These are phyloP conservation scores for Populus euphratica DNA, from an alignment of 345 rosid genomes.

Conservation along the genomic window DNA sequence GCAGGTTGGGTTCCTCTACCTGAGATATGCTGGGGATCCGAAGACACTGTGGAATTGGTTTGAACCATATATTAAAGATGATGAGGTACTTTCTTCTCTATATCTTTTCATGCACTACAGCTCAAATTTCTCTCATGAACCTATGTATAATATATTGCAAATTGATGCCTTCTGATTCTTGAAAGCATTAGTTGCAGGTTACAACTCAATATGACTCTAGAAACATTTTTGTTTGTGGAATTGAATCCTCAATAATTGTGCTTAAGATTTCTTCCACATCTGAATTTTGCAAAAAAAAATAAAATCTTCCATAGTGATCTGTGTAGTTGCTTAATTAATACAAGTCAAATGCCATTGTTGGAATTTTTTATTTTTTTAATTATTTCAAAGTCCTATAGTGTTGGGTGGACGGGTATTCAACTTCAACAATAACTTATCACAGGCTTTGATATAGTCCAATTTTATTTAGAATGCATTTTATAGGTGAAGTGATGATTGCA, in stretches of 20 bases:
- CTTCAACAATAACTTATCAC: neutral
- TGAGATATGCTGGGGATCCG: conserved; percentile 92
- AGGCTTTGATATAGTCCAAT: neutral
- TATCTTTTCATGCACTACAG: neutral
- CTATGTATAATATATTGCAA: neutral
- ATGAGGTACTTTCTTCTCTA: conserved; percentile 64
- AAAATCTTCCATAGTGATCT: neutral
- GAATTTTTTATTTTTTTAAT: too few species aligned
- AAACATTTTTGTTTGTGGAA: neutral
- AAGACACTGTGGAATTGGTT: conserved; percentile 94
- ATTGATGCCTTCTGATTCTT: neutral
- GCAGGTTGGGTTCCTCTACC: conserved; percentile 93
- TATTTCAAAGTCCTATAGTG: neutral
- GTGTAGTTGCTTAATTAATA: neutral
- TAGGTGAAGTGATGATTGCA: neutral
- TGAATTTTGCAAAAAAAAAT: neutral
- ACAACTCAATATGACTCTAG: neutral
- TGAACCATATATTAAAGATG: conserved; percentile 86
- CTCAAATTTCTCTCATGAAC: neutral
- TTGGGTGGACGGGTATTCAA: neutral
- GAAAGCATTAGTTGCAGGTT: neutral
- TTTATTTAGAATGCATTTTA: neutral
- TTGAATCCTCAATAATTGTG: neutral
- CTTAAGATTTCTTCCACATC: neutral
- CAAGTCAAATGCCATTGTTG: neutral